These are phyloP conservation scores for Carex myosuroides DNA, from an alignment of 176 grass and related monocot genomes.

Conservation along the genomic window DNA sequence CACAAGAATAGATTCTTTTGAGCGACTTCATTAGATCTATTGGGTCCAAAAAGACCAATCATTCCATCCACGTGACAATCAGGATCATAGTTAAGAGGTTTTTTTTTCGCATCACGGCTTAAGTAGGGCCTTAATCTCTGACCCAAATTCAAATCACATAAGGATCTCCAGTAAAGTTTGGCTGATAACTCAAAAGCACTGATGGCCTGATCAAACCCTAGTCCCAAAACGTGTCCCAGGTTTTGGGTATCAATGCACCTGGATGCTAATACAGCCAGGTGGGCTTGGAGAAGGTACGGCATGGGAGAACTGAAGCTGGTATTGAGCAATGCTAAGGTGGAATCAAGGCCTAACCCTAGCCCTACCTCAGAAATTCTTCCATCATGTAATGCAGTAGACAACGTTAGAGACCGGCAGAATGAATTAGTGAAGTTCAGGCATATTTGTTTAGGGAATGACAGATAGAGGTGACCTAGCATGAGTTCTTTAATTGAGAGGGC, in stretches of 20 bases:
- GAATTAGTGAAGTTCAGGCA: background rate
- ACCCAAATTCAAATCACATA: background rate
- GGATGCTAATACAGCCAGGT: background rate
- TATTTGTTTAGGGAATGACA: constrained; percentile 4
- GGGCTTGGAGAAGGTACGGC: constrained; percentile 4
- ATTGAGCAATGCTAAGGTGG: background rate
- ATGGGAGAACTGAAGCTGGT: background rate
- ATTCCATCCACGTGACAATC: background rate
- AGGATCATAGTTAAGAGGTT: background rate
- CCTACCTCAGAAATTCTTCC: background rate
- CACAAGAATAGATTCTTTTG: background rate
- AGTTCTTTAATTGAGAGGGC: background rate
- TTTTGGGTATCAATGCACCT: background rate
- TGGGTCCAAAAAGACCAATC: background rate
- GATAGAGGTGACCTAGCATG: background rate
- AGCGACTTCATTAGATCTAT: background rate
- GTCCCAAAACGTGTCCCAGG: background rate
- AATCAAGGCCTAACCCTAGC: background rate
- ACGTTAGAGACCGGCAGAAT: background rate
- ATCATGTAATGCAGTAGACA: background rate
- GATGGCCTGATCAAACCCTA: background rate
- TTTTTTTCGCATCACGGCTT: background rate
- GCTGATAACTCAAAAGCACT: background rate
- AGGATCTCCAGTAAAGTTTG: background rate
- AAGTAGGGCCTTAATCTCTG: constrained; percentile 3